Percentiles rank a stretch among this genome's conserved stretches.
phyloP scores from a whole-genome alignment of 1,284 basidiomycete genomes.

The Trametes polyzona region DNA sequence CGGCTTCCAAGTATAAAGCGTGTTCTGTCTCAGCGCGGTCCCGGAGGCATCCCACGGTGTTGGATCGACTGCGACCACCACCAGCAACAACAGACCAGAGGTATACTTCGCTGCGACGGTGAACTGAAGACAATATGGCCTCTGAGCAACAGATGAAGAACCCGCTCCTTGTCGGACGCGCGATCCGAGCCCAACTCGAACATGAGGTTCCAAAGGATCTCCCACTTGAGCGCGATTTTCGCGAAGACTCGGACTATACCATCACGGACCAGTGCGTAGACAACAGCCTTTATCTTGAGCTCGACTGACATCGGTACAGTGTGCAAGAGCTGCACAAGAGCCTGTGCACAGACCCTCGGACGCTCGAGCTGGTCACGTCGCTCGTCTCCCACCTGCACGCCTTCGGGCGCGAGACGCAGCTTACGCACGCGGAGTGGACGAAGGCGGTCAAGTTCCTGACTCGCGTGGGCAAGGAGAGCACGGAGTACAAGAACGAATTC shows the following conservation, averaged over 20 bases:
- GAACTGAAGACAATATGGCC: constrained; percentile 23
- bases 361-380: constrained; percentile 39
- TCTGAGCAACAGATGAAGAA: constrained; percentile 40
- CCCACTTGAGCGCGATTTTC: constrained; percentile 42
- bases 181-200: constrained; percentile 42
- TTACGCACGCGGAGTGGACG: constrained; percentile 45
- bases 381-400: constrained; percentile 45
- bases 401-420: constrained; percentile 44
- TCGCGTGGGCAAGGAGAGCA: constrained; percentile 43
- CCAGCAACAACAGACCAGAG: not conserved
- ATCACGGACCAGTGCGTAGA: constrained; percentile 40
- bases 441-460: constrained; percentile 41
- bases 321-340: constrained; percentile 39
- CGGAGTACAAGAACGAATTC: constrained; percentile 46
- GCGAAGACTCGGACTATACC: constrained; percentile 38
- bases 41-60: not conserved
- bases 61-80: not conserved
- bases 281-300: not conserved
- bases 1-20: constrained; percentile 5
- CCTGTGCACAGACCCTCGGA: constrained; percentile 40
- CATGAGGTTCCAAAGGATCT: constrained; percentile 40
- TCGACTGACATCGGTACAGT: constrained; percentile 8
- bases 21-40: not conserved
- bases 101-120: not conserved
- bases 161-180: constrained; percentile 41